Base-by-base conservation (phyloP, 2,329 filamentous ascomycete genomes). In the Arachnopeziza araneosa region DNA sequence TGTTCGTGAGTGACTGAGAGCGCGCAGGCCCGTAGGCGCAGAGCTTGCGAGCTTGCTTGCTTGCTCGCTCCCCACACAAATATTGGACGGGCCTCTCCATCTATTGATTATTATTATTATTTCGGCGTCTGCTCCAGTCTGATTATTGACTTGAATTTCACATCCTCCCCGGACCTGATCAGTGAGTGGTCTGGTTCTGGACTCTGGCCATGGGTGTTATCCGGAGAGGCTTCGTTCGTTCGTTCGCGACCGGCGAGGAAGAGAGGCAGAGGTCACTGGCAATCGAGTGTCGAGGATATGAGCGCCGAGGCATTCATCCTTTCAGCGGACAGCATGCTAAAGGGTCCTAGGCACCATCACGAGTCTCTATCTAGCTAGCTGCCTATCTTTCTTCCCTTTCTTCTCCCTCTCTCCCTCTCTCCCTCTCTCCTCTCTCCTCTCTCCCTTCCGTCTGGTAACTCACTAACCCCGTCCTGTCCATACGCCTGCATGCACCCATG, bases 401-500 rank as follows among this genome's bases (percentile, higher is more conserved):
- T 14, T 14, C 12, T 5, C 12, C 17, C 17, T 44, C 12, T 44
- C 12, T 44, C 36, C 4, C 36, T 14, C 12, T 12, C 36, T 44
- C 36, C 6, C 6, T 44, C 36, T 5, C 6, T 44, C 36, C 36
- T 44, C 36, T 5, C 36, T 3, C 6, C 6, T 19, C 17, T 19
- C 17, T 44, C 36, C 17, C 36, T 19, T 44, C 12, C 17, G 10
- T 6, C 36, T 44, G 36, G 12, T 44, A 19, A 19, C 24, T n/a
- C n/a, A n/a, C n/a, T n/a, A n/a, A n/a, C n/a, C n/a, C n/a, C n/a
- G n/a, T n/a, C n/a, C 51, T 22, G 36, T 30, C 50, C 63, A 63
- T 55, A 59, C 54, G 56, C 54, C 50, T 44, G 54, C 55, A 62
- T 58, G 62, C 60, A 54, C 57, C 56, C 48, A 59, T 58, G 26